These are phyloP conservation scores for Gilbertella persicaria DNA, from an alignment of 371 early-diverging fungal genomes.

Conservation along the genomic window DNA sequence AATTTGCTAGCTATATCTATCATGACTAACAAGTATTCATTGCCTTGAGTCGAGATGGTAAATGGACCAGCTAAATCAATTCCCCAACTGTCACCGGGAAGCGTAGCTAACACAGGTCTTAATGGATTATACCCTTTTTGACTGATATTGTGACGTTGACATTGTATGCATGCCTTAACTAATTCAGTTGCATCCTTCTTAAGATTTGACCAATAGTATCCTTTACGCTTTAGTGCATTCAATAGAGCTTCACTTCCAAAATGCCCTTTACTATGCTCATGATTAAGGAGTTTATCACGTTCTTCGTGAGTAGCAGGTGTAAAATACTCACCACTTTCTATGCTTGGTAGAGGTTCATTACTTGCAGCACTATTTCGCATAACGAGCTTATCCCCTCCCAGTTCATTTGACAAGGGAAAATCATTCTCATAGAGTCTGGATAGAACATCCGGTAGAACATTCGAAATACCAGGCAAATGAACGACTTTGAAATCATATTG, in stretches of 20 bases:
- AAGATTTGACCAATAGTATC: constrained; percentile 19
- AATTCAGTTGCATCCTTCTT: constrained; percentile 19
- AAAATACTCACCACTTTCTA: constrained; percentile 1
- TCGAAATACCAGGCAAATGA: too few species aligned
- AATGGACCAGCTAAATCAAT: background rate
- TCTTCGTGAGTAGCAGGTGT: too few species aligned
- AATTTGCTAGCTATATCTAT: too few species aligned
- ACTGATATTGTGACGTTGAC: too few species aligned
- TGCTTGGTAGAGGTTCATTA: background rate
- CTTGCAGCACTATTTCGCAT: constrained; percentile 1
- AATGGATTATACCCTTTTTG: too few species aligned
- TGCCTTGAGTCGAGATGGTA: background rate
- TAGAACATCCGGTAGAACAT: too few species aligned
- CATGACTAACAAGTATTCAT: background rate
- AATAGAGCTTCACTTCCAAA: too few species aligned
- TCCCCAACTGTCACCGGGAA: constrained; percentile 9
- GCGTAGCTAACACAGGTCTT: constrained; percentile 1
- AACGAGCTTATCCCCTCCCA: background rate
- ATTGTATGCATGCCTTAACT: constrained; percentile 11
- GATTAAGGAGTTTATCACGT: too few species aligned
- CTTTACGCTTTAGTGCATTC: too few species aligned
- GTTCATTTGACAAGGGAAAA: constrained; percentile 5
- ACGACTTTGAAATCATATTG: too few species aligned
- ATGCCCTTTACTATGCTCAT: too few species aligned
- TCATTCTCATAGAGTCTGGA: too few species aligned